Evolutionary conservation across 352 stramenopile genomes (phyloP).

Genomic region (Phytophthora palmivora): DNA sequence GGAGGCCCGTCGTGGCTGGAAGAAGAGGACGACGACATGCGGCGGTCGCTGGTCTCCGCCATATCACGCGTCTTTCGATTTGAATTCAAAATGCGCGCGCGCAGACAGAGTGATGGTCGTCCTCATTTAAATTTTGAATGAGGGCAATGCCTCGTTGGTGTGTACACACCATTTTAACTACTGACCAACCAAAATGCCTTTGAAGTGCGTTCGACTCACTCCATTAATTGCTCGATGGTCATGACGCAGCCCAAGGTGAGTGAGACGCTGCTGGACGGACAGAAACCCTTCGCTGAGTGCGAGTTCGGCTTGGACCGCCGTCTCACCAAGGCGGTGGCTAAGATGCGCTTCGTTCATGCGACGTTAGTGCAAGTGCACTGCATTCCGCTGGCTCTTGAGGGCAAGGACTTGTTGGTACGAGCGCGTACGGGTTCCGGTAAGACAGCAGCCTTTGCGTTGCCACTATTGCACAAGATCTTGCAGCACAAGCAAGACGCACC

Average conservation of each 20-base stretch:
- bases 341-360: slow-evolving; percentile 94
- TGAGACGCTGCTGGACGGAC: slow-evolving; percentile 76
- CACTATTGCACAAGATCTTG: slow-evolving; percentile 93
- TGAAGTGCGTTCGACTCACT: slow-evolving; percentile 20
- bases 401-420: slow-evolving; percentile 94
- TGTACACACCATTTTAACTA: slow-evolving; percentile 13
- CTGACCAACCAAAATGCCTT: slow-evolving; percentile 31
- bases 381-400: slow-evolving; percentile 93
- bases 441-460: slow-evolving; percentile 94
- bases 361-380: slow-evolving; percentile 96
- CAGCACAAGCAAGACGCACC: slow-evolving; percentile 74
- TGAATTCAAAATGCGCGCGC: slow-evolving; percentile 21
- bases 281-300: slow-evolving; percentile 80
- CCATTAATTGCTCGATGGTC: slow-evolving; percentile 2
- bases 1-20: slow-evolving; percentile 20
- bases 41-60: slow-evolving; percentile 22
- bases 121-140: neutral
- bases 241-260: slow-evolving; percentile 59
- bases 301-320: slow-evolving; percentile 93
- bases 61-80: slow-evolving; percentile 14
- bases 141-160: slow-evolving; percentile 3
- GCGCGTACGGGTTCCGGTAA: slow-evolving; percentile 94
- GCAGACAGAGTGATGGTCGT: slow-evolving; percentile 22
- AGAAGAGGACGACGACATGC: slow-evolving; percentile 37
- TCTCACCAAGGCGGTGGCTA: slow-evolving; percentile 92